phyloP scores from a whole-genome alignment of 2,329 filamentous ascomycete genomes.

The Talaromyces sp. region DNA sequence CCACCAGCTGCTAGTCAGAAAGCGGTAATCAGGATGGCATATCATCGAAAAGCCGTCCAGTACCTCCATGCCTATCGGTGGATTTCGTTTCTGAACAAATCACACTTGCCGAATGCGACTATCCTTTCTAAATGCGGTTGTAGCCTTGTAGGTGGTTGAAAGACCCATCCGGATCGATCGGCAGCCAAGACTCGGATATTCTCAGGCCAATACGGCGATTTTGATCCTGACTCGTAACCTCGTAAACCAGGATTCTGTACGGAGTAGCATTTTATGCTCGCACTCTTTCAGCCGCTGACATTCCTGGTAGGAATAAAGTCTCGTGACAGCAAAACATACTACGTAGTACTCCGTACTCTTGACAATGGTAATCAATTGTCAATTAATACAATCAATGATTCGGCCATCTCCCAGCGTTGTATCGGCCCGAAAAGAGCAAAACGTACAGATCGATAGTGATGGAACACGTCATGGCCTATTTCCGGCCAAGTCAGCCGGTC shows the following conservation, averaged over 20 bases:
- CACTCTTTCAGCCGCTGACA: background rate
- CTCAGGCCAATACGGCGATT: background rate
- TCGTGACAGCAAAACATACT: background rate
- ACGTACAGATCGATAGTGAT: background rate
- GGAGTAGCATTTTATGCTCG: background rate
- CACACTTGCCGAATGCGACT: background rate
- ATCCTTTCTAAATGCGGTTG: constrained; percentile 4
- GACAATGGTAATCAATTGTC: no score
- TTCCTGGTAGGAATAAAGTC: background rate
- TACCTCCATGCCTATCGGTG: background rate
- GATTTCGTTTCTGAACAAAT: background rate
- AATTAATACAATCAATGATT: background rate
- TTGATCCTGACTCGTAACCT: background rate
- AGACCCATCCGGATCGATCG: background rate
- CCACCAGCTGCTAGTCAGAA: background rate
- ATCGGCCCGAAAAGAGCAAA: background rate
- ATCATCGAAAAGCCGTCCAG: background rate
- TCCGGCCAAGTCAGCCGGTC: background rate
- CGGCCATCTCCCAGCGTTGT: background rate
- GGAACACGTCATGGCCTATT: background rate
- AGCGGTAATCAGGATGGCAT: background rate
- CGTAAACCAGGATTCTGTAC: background rate
- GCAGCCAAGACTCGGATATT: background rate
- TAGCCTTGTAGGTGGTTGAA: background rate
- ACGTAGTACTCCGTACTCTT: no score